Evolutionary conservation across 345 rosid genomes (phyloP), one percentile per base, ranked within the genome.

Genomic region (Arabidopsis arenosa): DNA sequence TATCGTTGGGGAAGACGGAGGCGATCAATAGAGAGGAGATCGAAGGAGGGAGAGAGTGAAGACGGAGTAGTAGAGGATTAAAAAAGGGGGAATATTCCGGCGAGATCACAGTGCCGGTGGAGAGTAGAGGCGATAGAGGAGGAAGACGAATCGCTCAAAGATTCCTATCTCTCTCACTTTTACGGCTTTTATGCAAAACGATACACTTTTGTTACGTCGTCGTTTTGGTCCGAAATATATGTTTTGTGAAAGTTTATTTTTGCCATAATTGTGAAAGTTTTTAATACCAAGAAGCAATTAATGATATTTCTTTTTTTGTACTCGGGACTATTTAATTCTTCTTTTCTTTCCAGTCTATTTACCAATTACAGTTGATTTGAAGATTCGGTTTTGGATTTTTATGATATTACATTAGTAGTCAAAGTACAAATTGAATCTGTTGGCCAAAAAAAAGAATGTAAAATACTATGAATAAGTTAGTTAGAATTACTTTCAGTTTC

Each of bases 81-180:
- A 60, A 23, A 32, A 30, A 14, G 28, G 17, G 12, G 10, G 26
- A 17, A 57, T 60, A 53, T 53, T 53, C 76, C 63, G 70, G 70
- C 3, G 76, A 73, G 76, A 73, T 73, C 70, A 63, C 53, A 32
- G 21, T 37, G 53, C 63, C 75, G 71, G 51, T 63, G 4, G 54
- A 41, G 68, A 36, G 68, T 18, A 10, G 44, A 59, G 40, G 35
- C 43, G 45, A 43, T 10, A 63, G 78, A 75, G 63, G 78, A 75
- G 63, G 45, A 52, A 68, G 64, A 55, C 30, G 70, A 74, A 74
- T 54, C 77, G 77, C 71, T 4, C 47, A 66, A 57, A 56, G 72
- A 74, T 65, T 74, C 78, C 47, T 49, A 9, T 35, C 57, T 35
- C 55, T 28, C 32, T 28, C 32, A 28, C 32, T 28, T 71, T 15